Evolutionary conservation across 148 eudicot genomes (phyloP), one percentile per base, ranked within the genome.

Genomic region (Rhododendron molle): DNA sequence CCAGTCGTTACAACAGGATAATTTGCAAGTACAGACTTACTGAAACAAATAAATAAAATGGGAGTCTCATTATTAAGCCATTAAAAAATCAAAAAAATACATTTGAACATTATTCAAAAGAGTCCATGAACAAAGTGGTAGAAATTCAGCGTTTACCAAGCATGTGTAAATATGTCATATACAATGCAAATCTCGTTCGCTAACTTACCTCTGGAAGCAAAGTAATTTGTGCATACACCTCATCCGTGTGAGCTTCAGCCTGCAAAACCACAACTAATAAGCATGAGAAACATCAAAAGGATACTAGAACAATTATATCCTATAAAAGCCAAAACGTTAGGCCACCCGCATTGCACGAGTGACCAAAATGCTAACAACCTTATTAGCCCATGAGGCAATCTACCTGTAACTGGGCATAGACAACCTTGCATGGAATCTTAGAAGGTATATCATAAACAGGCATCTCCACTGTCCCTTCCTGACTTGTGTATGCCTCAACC

Each of bases 221-320:
- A 56, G 81, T 82, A 76, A 86, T 83, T 21, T 83, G 54, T 6
- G 88, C 88, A 83, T 76, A 86, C 76, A 83, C 88, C 82, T 86
- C 88, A 9, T 86, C 85, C 3, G 85, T 73, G n/a, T 40, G 12
- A 76, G 88, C 62, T 82, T 76, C 85, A 5, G 65, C 82, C 88
- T 86, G 82, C 85, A 83, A 74, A 86, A 86, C 30, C 50, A 34
- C 14, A 44, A 56, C 46, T 50, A 58, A 36, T 10, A 86, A 76
- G 34, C 65, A 73, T 32, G 44, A 76, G 26, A 40, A 40, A 49
- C 71, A 26, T 15, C 76, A 62, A 23, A 76, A 46, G 13, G 50
- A 32, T 16, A 62, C 1, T 2, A 6, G 52, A 14, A 82, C 7
- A 46, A 67, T n/a, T 67, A 26, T 67, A 12, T 67, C 73, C 73